Evolutionary conservation across 805 yeast genomes (phyloP), one percentile per base, ranked within the genome.

Genomic region (Millerozyma acaciae): DNA sequence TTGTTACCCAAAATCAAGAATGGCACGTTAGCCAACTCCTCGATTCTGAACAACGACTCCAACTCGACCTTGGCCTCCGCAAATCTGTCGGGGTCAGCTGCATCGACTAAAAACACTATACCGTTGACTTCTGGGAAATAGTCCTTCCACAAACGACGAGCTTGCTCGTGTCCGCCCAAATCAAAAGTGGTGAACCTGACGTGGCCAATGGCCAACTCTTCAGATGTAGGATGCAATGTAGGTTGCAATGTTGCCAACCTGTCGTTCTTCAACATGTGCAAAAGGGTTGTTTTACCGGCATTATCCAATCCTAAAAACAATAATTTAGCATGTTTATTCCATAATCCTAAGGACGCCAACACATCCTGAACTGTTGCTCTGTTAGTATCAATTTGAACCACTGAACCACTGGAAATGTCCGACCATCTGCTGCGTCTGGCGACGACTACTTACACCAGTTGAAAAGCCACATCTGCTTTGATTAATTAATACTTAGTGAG

Each of bases 81-180:
- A 51, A 93, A 84, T 65, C 99, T 83, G 59, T 82, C 95, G 23
- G 93, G 81, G 58, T 93, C 98, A 35, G 97, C 97, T 36, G 95
- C 94, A 60, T 93, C 99, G 20, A 93, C 97, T 39, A 93, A 71
- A 62, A 84, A 93, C 20, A 93, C 97, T 47, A 93, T 93, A 36
- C 97, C 98, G 62, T 88, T 85, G 31, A 93, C 99, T 68, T 93
- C 99, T 39, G 99, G 99, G 82, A 93, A 93, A 64, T 93, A 93
- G 62, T 93, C 97, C 60, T 89, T 89, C 99, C 99, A 93, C 57
- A 93, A 79, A 68, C 98, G 87, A 69, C 99, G 89, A 31, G 99
- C 97, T 68, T 90, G 97, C 62, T 78, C 82, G 70, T 93, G 99
- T 27, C 99, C 99, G 65, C 99, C 99, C 50, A 93, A 75, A 62